Conservation (phyloP, 768 basidiomycete species). For the Leccinum pellstonianum region DNA sequence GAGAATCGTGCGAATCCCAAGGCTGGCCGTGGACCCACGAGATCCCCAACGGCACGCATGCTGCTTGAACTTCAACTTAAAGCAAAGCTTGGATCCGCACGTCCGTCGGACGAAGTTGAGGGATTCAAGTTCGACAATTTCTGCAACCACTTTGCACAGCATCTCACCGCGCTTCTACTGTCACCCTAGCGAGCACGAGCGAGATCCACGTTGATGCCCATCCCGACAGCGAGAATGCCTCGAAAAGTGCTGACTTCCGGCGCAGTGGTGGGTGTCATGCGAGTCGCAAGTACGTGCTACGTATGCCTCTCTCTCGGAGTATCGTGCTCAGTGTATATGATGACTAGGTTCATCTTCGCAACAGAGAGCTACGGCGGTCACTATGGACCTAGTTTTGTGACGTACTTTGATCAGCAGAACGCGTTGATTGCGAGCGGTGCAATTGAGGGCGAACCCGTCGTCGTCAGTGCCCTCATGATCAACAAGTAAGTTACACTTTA, state of each 20-base stretch:
- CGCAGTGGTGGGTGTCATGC: conserved; percentile 13
- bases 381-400: too few relatives aligned
- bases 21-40: conserved; percentile 44
- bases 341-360: too few relatives aligned
- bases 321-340: too few relatives aligned
- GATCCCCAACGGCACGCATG: conserved; percentile 52
- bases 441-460: too few relatives aligned
- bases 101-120: conserved; percentile 76
- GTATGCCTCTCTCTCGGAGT: too few relatives aligned
- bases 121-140: conserved; percentile 51
- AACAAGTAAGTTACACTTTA: too few relatives aligned
- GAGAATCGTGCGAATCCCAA: conserved; percentile 43
- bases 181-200: conserved; percentile 27
- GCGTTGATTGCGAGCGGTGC: too few relatives aligned
- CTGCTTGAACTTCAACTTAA: conserved; percentile 62
- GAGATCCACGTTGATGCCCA: conserved; percentile 13
- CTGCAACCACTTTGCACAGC: conserved; percentile 40
- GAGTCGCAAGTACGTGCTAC: too few relatives aligned
- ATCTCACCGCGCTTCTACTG: conserved; percentile 38
- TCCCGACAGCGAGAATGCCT: conserved; percentile 12
- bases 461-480: too few relatives aligned
- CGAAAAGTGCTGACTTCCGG: conserved; percentile 9
- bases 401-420: too few relatives aligned
- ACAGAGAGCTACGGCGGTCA: too few relatives aligned
- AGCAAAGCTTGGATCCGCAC: conserved; percentile 52